A percentile compares a stretch with the other conserved stretches of the same genome.
Conservation (phyloP, 495 filamentous ascomycete genomes). For the Hypoxylon lienhwacheense region DNA sequence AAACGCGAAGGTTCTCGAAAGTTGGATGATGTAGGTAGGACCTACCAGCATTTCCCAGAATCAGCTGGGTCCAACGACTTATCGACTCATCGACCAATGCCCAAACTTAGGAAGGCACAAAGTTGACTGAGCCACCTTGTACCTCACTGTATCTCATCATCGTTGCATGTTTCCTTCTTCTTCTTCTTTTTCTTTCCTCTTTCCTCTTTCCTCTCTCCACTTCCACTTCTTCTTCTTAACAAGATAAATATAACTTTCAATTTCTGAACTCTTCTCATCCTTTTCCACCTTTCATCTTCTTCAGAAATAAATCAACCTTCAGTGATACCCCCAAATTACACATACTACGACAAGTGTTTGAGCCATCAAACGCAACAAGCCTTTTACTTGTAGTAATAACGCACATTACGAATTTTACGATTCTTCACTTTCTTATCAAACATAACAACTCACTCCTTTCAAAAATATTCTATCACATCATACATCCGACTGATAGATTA, state of each 20-base stretch:
- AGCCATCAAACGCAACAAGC: slow-evolving; percentile 8
- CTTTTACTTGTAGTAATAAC: slow-evolving; percentile 12
- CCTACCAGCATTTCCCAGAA: slow-evolving; percentile 8
- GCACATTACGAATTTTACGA: slow-evolving; percentile 8
- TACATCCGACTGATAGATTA: not conserved
- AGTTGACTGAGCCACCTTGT: slow-evolving; percentile 15
- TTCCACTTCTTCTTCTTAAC: slow-evolving; percentile 8
- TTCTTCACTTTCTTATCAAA: not conserved
- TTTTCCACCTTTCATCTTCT: slow-evolving; percentile 10
- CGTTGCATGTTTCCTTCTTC: slow-evolving; percentile 21
- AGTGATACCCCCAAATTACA: slow-evolving; percentile 15
- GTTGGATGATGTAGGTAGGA: slow-evolving; percentile 15
- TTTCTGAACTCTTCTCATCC: slow-evolving; percentile 2
- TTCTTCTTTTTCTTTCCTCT: slow-evolving; percentile 15
- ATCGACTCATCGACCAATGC: too few species aligned
- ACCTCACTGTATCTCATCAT: slow-evolving; percentile 18
- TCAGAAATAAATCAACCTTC: slow-evolving; percentile 10
- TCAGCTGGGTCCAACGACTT: slow-evolving; percentile 2
- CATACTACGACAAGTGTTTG: not conserved
- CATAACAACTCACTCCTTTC: slow-evolving; percentile 3
- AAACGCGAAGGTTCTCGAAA: slow-evolving; percentile 16
- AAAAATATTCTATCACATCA: slow-evolving; percentile 5
- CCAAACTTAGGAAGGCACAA: too few species aligned
- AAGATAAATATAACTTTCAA: slow-evolving; percentile 27
- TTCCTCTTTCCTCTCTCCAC: slow-evolving; percentile 25